Evolutionary conservation across 2,329 filamentous ascomycete genomes (phyloP).

Genomic region (Sporothrix dimorphospora): DNA sequence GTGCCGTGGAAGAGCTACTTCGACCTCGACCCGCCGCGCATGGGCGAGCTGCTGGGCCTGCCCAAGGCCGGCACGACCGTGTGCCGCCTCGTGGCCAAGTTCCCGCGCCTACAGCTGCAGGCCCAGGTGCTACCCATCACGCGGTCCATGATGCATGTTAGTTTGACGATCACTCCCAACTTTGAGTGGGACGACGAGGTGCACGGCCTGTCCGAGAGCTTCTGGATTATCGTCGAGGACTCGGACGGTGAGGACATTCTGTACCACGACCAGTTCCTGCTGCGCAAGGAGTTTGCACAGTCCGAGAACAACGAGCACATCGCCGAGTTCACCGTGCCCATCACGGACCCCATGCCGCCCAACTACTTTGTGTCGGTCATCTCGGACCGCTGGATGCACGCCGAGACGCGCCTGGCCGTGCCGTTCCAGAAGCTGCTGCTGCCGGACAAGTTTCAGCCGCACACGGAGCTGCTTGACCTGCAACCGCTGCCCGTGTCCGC

Average conservation of each 20-base stretch:
- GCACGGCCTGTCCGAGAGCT: conserved; percentile 86
- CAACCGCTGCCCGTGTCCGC: conserved; percentile 87
- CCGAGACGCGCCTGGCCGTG: conserved; percentile 88
- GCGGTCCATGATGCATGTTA: conserved; percentile 86
- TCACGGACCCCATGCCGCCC: conserved; percentile 96
- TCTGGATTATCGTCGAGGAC: conserved; percentile 97
- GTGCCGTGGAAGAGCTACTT: conserved; percentile 94
- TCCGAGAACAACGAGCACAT: conserved; percentile 90
- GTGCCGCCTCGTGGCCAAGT: conserved; percentile 85
- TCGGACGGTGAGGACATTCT: conserved; percentile 96
- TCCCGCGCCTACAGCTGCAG: conserved; percentile 88
- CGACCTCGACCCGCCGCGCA: conserved; percentile 91
- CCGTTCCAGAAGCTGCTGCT: conserved; percentile 94
- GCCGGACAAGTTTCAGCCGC: conserved; percentile 92
- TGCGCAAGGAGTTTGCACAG: conserved; percentile 85
- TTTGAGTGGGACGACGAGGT: conserved; percentile 94
- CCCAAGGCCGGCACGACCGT: conserved; percentile 82
- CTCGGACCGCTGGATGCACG: conserved; percentile 98
- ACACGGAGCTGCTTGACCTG: conserved; percentile 88
- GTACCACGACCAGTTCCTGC: conserved; percentile 90
- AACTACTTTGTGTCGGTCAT: conserved; percentile 97
- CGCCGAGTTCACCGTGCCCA: conserved; percentile 94
- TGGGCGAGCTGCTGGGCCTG: conserved; percentile 92
- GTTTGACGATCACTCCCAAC: conserved; percentile 88
- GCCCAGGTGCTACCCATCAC: conserved; percentile 95